Base-by-base conservation (phyloP, 352 stramenopile species). In the Plasmopara muralis region DNA sequence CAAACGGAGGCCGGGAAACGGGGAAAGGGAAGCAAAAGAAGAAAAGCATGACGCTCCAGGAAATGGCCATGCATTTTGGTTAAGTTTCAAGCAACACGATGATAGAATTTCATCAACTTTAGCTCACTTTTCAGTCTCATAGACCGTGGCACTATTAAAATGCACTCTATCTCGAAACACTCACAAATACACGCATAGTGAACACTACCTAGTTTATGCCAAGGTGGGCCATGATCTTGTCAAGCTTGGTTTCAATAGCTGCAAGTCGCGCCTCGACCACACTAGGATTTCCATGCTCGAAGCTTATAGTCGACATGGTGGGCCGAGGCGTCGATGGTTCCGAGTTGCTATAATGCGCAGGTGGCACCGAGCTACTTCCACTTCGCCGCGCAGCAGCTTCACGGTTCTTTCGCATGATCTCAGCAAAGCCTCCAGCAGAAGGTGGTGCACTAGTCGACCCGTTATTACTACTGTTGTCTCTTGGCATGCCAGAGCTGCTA, bases 361-460 rank as follows among this genome's bases (percentile, higher is more conserved):
- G 16, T 13, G 52, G 42, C 18, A 50, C 50, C 2, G 53, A 66
- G 1, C 44, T 48, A 5, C 59, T 58, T 14, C 60, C 57, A 4
- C 62, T 62, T 53, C 69, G 87, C n/a, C 77, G 68, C 3, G 83
- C 83, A 2, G 83, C 81, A 13, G 85, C 85, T 52, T 93, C 83
- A 18, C 83, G 76, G 66, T 93, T 95, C 62, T 89, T 90, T 42
- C 81, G 74, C 81, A 95, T 95, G 62, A 95, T 95, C 53, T 95
- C 85, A 0, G 85, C 79, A 64, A 95, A 93, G 15, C 83, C 83
- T 15, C 79, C 75, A 15, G 66, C 68, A 12, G 74, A 58, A 16
- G 53, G 53, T 6, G 53, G 40, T 4, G 49, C n/a, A 28, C 44
- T 47, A 25, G 18, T 45, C 13, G 39, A 25, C 20, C 20, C 45